A percentile compares a stretch with the other conserved stretches of the same genome.
Evolutionary conservation across 441 rosid species (phyloP).

Genomic region (Gossypium davidsonii): DNA sequence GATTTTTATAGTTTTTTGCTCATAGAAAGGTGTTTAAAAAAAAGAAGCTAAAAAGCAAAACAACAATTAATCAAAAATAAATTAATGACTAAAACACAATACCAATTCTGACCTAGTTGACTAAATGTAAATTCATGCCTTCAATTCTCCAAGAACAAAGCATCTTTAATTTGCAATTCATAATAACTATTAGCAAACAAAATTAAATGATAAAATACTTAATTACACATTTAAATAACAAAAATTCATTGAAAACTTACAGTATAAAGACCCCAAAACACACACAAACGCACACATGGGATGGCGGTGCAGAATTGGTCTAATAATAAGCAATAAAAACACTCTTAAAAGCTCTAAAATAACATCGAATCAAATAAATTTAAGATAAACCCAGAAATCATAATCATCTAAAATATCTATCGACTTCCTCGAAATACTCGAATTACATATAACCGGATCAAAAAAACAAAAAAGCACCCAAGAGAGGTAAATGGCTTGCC

Average conservation of each 20-base stretch:
- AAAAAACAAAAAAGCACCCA: not conserved
- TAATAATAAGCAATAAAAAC: not conserved
- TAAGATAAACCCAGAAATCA: not conserved
- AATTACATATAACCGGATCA: not conserved
- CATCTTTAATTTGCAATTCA: not conserved
- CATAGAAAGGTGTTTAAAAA: not conserved
- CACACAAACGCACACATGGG: not conserved
- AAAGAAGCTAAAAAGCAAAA: not conserved
- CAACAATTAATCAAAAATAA: not conserved
- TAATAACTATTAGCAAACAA: not conserved
- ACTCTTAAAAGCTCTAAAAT: not conserved
- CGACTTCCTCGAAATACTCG: not conserved
- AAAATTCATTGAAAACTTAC: not conserved
- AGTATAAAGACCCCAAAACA: not conserved
- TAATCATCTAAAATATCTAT: not conserved
- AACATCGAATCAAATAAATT: not conserved
- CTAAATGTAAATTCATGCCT: not conserved
- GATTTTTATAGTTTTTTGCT: too few relatives aligned
- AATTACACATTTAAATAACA: not conserved
- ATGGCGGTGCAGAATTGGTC: not conserved
- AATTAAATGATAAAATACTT: not conserved
- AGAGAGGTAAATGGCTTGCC: constrained; percentile 26
- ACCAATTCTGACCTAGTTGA: not conserved
- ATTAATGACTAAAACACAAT: not conserved
- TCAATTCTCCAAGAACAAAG: not conserved